Conservation (phyloP, 352 stramenopile genomes). For the Globisporangium recalcitrans region DNA sequence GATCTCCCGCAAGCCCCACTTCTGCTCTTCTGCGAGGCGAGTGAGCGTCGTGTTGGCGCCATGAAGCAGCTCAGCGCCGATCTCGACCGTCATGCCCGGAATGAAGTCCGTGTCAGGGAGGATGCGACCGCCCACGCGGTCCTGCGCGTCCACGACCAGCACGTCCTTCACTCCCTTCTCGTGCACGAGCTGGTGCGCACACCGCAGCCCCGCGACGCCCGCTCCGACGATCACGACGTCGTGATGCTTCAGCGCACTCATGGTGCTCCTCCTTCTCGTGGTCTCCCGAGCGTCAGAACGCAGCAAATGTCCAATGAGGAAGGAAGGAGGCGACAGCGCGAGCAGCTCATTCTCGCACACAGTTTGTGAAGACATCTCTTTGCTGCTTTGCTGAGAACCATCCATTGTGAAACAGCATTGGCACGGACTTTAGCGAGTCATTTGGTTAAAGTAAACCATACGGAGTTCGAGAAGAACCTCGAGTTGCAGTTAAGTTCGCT, state of each 20-base stretch:
- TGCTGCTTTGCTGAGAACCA: constrained; percentile 1
- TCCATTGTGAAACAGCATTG: not conserved
- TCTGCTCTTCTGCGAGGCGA: constrained; percentile 48
- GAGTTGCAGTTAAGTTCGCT: not conserved
- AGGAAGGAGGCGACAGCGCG: not conserved
- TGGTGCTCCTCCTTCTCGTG: not conserved
- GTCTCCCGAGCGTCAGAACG: not conserved
- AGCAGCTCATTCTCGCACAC: not conserved
- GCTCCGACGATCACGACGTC: constrained; percentile 72
- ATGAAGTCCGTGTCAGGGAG: constrained; percentile 58
- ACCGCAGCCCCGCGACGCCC: constrained; percentile 60
- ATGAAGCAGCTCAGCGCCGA: constrained; percentile 73
- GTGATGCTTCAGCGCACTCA: constrained; percentile 27
- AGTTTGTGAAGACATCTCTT: not conserved
- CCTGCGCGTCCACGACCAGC: constrained; percentile 66
- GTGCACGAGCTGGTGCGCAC: constrained; percentile 55
- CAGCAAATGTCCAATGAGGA: constrained; percentile 7
- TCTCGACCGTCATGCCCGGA: constrained; percentile 62
- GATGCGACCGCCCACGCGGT: constrained; percentile 64
- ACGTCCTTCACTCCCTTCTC: constrained; percentile 52
- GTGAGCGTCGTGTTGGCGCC: constrained; percentile 77
- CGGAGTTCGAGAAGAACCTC: not conserved
- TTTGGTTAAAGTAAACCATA: not conserved
- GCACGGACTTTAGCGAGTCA: not conserved
- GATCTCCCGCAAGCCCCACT: constrained; percentile 71